Base-by-base conservation (phyloP, 306 rosid species). In the Quercus agrifolia region DNA sequence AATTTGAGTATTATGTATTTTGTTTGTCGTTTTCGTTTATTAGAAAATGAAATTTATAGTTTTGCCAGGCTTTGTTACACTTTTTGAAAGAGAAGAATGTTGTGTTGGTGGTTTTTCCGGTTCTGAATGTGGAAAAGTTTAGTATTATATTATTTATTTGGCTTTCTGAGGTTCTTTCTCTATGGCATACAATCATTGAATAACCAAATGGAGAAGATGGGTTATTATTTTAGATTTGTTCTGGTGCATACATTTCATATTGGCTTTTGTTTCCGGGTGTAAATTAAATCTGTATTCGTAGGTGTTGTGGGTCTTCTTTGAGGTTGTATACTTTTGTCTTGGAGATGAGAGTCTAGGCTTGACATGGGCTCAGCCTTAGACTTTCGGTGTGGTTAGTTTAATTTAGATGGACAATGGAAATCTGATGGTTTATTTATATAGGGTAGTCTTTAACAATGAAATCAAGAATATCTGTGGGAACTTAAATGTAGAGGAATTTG, bases 11-110 rank as follows among this genome's bases (percentile, higher is more conserved):
- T 58, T 58, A 35, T 33, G 4, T 73, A 68, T 41, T 25, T 78
- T 38, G 5, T 31, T 76, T 67, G 18, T 58, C 64, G 20, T 54
- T 78, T 56, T 85, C 82, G 80, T 81, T 38, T 10, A 70, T 66
- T 59, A 5, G 33, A 74, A 75, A 27, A 31, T 31, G 35, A 31
- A 33, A 33, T 78, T 62, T 71, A 62, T 72, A 8, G 54, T 28
- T 73, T 57, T 76, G 17, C 38, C 49, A 5, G 74, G 33, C 49
- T 41, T 67, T 21, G 59, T 74, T 74, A 38, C 23, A 7, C 8
- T 21, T 38, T 6, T 27, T 61, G 4, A 21, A 41, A 23, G 44
- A 19, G 44, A 13, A 14, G 17, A 25, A 19, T 21, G 33, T 21
- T 74, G 3, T 56, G 18, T 33, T 3, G 3, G 52, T 46, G 31